Evolutionary conservation across 2,329 filamentous ascomycete genomes (phyloP).

Genomic region (Penicillium sp.): DNA sequence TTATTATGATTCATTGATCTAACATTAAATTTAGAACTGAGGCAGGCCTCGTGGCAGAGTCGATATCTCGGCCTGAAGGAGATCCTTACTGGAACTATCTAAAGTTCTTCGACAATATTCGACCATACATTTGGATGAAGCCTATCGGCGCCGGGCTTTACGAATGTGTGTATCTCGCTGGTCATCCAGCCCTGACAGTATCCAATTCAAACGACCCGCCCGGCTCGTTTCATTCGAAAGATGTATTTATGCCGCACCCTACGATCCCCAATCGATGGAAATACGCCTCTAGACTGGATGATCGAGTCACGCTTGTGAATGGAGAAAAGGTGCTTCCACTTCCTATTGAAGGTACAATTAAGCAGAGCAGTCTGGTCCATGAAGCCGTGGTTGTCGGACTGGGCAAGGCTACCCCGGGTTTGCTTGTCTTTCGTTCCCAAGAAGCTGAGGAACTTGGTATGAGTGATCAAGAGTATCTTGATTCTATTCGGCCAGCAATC

Average conservation of each 20-base stretch:
- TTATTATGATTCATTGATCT: neutral
- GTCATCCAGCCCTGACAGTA: conserved; percentile 35
- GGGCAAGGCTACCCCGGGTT: conserved; percentile 29
- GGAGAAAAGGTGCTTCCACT: conserved; percentile 41
- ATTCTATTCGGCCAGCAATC: conserved; percentile 43
- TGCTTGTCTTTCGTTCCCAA: conserved; percentile 33
- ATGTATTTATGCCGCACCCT: conserved; percentile 38
- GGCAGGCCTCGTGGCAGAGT: conserved; percentile 49
- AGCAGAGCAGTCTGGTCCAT: conserved; percentile 34
- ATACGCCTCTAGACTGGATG: conserved; percentile 37
- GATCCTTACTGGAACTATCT: conserved; percentile 52
- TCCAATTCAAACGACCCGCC: conserved; percentile 39
- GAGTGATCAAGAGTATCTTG: conserved; percentile 39
- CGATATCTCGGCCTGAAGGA: conserved; percentile 41
- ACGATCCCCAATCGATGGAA: conserved; percentile 37
- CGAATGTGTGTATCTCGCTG: conserved; percentile 37
- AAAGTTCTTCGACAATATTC: conserved; percentile 43
- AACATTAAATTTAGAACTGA: conserved; percentile 42
- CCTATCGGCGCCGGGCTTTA: conserved; percentile 31
- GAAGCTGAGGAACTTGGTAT: conserved; percentile 25
- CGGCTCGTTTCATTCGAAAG: conserved; percentile 38
- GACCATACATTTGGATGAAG: conserved; percentile 44
- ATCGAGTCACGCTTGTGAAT: conserved; percentile 37
- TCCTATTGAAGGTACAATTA: conserved; percentile 37
- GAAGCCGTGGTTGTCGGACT: conserved; percentile 39